Base-by-base conservation (phyloP, 371 early-diverging fungal genomes). In the Apophysomyces elegans region DNA sequence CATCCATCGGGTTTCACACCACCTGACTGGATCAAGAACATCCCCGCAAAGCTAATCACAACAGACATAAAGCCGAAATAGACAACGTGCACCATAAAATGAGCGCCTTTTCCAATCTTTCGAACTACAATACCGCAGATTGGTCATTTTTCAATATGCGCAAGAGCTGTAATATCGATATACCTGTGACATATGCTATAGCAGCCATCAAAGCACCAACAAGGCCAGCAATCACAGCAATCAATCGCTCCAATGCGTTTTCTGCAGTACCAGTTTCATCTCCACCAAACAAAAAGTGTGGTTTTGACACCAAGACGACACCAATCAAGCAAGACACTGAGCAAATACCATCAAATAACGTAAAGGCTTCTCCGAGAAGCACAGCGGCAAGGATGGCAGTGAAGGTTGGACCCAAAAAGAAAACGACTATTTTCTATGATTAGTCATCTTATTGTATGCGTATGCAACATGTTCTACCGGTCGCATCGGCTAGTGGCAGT, bases 361-460 rank as follows among this genome's bases (percentile, higher is more conserved):
- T 83, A 67, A 88, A 89, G 0, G 80, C 73, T 63, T 92, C 92
- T 32, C 80, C 74, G 8, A 94, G 76, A 21, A 81, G 69, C 37
- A 86, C 36, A 18, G 80, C 70, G 2, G 88, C 92, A 38, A 92
- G 64, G 21, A 94, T 67, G 0, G 89, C 86, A 11, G 91, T 92
- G 61, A 94, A 90, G 8, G 86, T 83, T 1, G 95, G 93, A 9
- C 87, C 86, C 13, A 90, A 77, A 68, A 92, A 93, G 70, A 93
- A 93, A 5, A 93, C 68, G 11, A 88, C 81, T 81, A 58, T 38
- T 37, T 11, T 26, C 5, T 13, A 16, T 2, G 38, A 26, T 50
- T 38, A 59, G 45, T 50, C 16, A 50, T 61, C 12, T 46, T 44
- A 37, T 21, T n/a, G 32, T 61, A 45, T 11, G 56, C 36, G 9